phyloP scores from a whole-genome alignment of 2,329 filamentous ascomycete genomes.

The Leptographium radiaticola region DNA sequence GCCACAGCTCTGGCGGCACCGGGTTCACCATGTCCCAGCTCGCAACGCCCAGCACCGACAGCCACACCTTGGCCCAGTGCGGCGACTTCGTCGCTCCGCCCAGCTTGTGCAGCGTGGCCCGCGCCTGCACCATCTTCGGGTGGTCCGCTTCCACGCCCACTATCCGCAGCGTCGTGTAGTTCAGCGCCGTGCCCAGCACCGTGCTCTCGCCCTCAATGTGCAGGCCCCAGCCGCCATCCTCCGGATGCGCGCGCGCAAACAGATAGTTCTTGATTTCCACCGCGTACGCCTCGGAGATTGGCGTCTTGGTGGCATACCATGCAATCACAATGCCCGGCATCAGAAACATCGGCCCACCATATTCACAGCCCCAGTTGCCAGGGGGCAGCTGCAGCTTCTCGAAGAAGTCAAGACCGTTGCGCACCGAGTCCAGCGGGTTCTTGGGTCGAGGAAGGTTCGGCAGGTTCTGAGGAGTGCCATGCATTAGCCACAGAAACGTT shows the following conservation, averaged over 20 bases:
- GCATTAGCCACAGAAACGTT: neutral
- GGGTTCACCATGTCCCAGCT: constrained; percentile 92
- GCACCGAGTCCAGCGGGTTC: constrained; percentile 62
- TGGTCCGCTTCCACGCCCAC: constrained; percentile 77
- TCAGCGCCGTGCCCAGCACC: constrained; percentile 80
- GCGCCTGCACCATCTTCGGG: constrained; percentile 71
- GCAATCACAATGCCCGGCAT: constrained; percentile 73
- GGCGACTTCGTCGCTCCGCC: constrained; percentile 75
- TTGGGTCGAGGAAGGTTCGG: constrained; percentile 58
- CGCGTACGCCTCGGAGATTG: constrained; percentile 65
- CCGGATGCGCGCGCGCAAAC: constrained; percentile 67
- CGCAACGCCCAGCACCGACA: constrained; percentile 69
- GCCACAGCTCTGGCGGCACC: constrained; percentile 84
- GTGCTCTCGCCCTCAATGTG: constrained; percentile 91
- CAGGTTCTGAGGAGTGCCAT: constrained; percentile 44
- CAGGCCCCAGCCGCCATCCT: constrained; percentile 93
- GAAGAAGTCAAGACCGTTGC: constrained; percentile 80
- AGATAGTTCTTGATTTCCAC: constrained; percentile 91
- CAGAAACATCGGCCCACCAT: constrained; percentile 94
- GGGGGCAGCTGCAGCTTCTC: constrained; percentile 76
- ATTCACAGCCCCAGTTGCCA: constrained; percentile 95
- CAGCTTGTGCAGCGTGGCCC: constrained; percentile 67
- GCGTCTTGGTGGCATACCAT: constrained; percentile 82
- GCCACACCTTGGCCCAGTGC: constrained; percentile 97
- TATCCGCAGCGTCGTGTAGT: constrained; percentile 70